A percentile compares a stretch with the other conserved stretches of the same genome.
These are phyloP conservation scores for Epichloe sp. DNA, from an alignment of 2,329 filamentous ascomycete species.

Conservation along the genomic window DNA sequence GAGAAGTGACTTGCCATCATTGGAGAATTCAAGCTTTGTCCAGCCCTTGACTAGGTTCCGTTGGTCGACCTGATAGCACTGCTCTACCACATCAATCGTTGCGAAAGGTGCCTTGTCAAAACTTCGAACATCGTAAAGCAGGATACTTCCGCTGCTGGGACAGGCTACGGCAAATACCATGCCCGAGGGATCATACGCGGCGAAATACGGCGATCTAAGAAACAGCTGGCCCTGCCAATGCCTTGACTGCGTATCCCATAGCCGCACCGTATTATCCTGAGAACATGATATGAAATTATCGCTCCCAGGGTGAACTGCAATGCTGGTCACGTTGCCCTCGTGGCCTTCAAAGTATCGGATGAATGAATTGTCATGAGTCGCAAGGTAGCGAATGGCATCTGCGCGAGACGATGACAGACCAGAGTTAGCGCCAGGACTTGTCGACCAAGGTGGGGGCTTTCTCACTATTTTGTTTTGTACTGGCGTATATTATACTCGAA, in stretches of 20 bases:
- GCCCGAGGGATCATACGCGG: conserved; percentile 84
- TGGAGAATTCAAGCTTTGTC: conserved; percentile 90
- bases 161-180: conserved; percentile 84
- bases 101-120: conserved; percentile 86
- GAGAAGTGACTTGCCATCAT: conserved; percentile 81
- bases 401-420: background rate
- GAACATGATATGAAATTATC: conserved; percentile 90
- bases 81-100: conserved; percentile 64
- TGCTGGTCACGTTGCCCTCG: conserved; percentile 66
- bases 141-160: conserved; percentile 61
- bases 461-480: conserved; percentile 81
- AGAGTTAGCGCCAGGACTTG: conserved; percentile 2
- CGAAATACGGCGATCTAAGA: conserved; percentile 67
- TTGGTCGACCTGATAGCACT: conserved; percentile 32
- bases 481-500: conserved; percentile 86
- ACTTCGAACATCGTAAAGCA: conserved; percentile 88
- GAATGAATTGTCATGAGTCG: conserved; percentile 89
- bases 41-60: conserved; percentile 57
- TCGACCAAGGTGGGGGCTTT: background rate
- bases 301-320: conserved; percentile 71
- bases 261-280: conserved; percentile 75
- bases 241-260: conserved; percentile 80
- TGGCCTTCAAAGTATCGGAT: conserved; percentile 95
- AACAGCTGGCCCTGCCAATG: conserved; percentile 70
- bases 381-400: conserved; percentile 78